Evolutionary conservation across 177 flowering plant genomes (phyloP).

Genomic region (Vitis hybrid): DNA sequence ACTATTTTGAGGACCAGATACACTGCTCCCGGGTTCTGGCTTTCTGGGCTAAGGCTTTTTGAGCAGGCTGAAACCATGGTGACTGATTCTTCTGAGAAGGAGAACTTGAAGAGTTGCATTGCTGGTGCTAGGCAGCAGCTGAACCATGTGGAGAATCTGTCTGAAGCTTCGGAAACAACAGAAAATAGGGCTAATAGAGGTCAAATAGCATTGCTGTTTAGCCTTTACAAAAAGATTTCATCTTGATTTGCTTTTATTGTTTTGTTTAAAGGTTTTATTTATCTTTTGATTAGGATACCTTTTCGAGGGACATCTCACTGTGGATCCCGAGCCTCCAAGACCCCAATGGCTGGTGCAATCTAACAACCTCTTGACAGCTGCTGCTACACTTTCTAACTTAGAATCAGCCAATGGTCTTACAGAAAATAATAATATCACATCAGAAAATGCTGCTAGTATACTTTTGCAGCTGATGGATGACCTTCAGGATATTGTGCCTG

Average conservation of each 20-base stretch:
- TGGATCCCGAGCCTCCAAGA: constrained; percentile 87
- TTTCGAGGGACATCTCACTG: constrained; percentile 96
- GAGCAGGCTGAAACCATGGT: constrained; percentile 50
- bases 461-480: constrained; percentile 44
- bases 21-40: constrained; percentile 88
- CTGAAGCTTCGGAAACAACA: constrained; percentile 26
- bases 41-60: constrained; percentile 73
- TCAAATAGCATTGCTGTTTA: neutral
- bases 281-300: constrained; percentile 48
- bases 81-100: constrained; percentile 53
- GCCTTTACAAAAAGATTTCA: neutral
- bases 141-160: constrained; percentile 38
- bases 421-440: constrained; percentile 14
- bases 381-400: constrained; percentile 32
- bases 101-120: constrained; percentile 62
- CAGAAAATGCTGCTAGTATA: constrained; percentile 29
- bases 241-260: neutral
- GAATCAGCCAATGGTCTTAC: constrained; percentile 42
- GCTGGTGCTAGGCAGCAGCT: constrained; percentile 62
- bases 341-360: constrained; percentile 77
- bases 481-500: constrained; percentile 44
- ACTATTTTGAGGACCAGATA: constrained; percentile 81
- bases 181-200: constrained; percentile 34
- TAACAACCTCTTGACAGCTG: constrained; percentile 46
- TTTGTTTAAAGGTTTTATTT: constrained; percentile 2